Conservation (phyloP, 2,329 filamentous ascomycete genomes). For the Stachybotrys echinatus region DNA sequence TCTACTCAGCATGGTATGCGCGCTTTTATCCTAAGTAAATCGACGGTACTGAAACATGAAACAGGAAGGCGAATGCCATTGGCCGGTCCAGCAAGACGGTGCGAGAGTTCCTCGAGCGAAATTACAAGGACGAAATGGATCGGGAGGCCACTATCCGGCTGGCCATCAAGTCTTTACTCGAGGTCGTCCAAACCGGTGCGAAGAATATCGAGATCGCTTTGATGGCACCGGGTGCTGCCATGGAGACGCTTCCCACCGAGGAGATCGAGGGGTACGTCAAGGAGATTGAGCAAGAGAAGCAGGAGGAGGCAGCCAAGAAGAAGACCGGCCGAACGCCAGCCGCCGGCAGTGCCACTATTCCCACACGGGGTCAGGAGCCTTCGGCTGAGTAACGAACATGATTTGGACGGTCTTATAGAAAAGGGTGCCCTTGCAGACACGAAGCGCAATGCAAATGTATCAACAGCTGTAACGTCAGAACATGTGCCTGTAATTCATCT, state of each 20-base stretch:
- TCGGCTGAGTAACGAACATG: conserved; percentile 28
- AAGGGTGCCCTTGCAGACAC: conserved; percentile 17
- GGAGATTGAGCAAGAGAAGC: conserved; percentile 98
- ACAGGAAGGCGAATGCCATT: conserved; percentile 98
- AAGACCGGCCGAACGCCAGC: conserved; percentile 75
- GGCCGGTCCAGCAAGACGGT: conserved; percentile 98
- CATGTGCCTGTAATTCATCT: conserved; percentile 12
- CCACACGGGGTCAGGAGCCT: conserved; percentile 55
- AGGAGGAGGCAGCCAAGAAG: conserved; percentile 97
- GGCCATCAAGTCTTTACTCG: conserved; percentile 94
- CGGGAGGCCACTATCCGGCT: conserved; percentile 92
- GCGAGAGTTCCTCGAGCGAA: conserved; percentile 95
- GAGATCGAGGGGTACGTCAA: conserved; percentile 98
- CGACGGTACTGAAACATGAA: neutral
- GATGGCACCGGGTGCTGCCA: conserved; percentile 85
- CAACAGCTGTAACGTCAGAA: conserved; percentile 28
- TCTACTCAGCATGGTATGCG: conserved; percentile 93
- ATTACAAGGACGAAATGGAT: conserved; percentile 98
- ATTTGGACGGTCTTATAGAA: conserved; percentile 11
- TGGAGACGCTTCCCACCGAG: conserved; percentile 92
- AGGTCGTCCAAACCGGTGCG: conserved; percentile 96
- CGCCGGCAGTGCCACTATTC: conserved; percentile 65
- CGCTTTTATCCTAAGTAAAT: neutral
- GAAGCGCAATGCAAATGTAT: conserved; percentile 27
- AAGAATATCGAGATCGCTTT: conserved; percentile 99